Percentiles rank a stretch among this genome's conserved stretches.
Conservation (phyloP, 306 rosid species). For the Glycine tomentella region DNA sequence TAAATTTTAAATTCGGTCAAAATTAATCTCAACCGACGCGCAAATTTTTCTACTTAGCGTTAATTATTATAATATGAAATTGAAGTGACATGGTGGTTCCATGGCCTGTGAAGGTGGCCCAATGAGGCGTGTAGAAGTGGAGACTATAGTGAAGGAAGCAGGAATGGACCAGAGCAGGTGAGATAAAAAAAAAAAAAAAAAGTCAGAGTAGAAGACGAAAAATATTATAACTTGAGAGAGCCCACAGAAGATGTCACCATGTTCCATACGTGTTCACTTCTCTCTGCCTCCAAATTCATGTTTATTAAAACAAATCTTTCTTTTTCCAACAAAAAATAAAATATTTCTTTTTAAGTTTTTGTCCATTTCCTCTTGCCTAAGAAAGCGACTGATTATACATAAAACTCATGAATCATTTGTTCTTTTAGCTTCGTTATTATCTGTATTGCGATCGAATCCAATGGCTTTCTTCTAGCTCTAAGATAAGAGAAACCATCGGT, state of each 20-base stretch:
- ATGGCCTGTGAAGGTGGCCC: constrained; percentile 11
- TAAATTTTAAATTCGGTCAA: too few species aligned
- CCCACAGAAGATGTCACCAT: background rate
- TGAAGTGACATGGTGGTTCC: constrained; percentile 33
- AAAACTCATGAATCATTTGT: background rate
- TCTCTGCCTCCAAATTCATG: background rate
- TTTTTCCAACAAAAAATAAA: background rate
- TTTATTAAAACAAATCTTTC: background rate
- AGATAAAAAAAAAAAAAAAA: constrained; percentile 9
- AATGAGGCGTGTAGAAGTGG: constrained; percentile 24
- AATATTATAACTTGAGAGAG: background rate
- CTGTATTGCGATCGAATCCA: background rate
- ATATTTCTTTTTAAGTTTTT: background rate
- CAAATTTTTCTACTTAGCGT: too few species aligned
- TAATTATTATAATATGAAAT: background rate
- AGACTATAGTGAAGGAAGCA: background rate
- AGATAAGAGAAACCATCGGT: constrained; percentile 3
- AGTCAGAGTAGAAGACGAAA: background rate
- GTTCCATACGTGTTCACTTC: background rate
- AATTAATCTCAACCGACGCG: too few species aligned
- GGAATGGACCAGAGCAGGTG: too few species aligned
- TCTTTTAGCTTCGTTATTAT: background rate
- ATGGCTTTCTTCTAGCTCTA: background rate
- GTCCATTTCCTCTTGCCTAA: constrained; percentile 17
- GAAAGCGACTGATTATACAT: constrained; percentile 15